Conservation (phyloP, 108 stramenopile genomes). For the Skeletonema menzelii region DNA sequence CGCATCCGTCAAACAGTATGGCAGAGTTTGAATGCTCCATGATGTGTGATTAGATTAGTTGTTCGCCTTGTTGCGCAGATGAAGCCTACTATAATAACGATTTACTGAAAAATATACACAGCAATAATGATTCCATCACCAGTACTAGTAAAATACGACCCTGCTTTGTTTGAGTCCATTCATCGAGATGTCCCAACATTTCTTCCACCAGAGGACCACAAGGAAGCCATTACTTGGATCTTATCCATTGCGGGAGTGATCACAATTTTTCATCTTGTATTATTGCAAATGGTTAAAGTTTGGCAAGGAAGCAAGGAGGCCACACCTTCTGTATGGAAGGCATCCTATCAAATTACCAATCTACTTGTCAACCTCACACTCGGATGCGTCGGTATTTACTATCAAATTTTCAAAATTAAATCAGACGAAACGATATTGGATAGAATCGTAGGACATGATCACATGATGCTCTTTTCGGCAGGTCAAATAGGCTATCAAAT, state of each 20-base stretch:
- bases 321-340: constrained; percentile 30
- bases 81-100: too few relatives aligned
- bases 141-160: constrained; percentile 21
- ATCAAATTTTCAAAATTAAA: constrained; percentile 30
- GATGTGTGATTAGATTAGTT: too few relatives aligned
- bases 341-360: constrained; percentile 66
- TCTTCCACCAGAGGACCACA: constrained; percentile 23
- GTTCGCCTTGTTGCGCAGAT: too few relatives aligned
- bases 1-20: too few relatives aligned
- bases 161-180: constrained; percentile 8
- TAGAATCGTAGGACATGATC: constrained; percentile 40
- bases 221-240: constrained; percentile 20
- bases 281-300: constrained; percentile 13
- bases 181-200: constrained; percentile 20
- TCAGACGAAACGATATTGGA: constrained; percentile 17
- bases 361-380: constrained; percentile 53
- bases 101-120: too few relatives aligned
- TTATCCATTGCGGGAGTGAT: constrained; percentile 18
- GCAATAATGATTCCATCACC: not conserved
- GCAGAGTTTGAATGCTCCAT: too few relatives aligned
- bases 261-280: constrained; percentile 14
- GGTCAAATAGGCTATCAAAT: constrained; percentile 74
- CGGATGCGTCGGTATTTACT: constrained; percentile 56
- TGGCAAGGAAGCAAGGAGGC: not conserved
- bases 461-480: constrained; percentile 48